phyloP scores from a whole-genome alignment of 306 rosid species.

The Pyrus betulifolia region DNA sequence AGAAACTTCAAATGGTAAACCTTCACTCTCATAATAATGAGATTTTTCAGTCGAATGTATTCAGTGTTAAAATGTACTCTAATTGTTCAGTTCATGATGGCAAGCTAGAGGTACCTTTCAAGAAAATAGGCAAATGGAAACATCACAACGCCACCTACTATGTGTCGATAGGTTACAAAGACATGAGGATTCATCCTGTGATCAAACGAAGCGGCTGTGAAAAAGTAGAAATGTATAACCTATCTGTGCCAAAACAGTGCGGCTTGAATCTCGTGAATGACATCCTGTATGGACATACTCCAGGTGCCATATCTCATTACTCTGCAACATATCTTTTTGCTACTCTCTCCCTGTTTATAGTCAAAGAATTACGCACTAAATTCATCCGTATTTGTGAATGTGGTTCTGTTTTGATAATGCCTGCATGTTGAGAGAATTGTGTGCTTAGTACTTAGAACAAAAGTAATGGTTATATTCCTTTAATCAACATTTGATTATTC shows the following conservation, averaged over 20 bases:
- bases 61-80: neutral
- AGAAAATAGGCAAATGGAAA: conserved; percentile 45
- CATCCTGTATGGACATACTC: conserved; percentile 2
- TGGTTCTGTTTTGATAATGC: neutral
- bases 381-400: neutral
- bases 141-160: conserved; percentile 24
- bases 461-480: neutral
- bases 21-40: neutral
- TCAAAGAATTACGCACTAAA: neutral
- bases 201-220: conserved; percentile 27
- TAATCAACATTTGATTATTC: neutral
- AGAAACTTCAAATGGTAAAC: neutral
- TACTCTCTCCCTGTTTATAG: neutral
- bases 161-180: conserved; percentile 36
- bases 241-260: conserved; percentile 28
- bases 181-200: conserved; percentile 44
- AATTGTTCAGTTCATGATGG: neutral
- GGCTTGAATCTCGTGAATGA: conserved; percentile 26
- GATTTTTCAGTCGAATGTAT: neutral
- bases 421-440: conserved; percentile 1
- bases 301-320: conserved; percentile 13
- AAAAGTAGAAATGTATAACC: conserved; percentile 22
- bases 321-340: neutral
- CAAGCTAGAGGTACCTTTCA: conserved; percentile 25
- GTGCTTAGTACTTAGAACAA: neutral